Conservation (phyloP, 2,329 filamentous ascomycete genomes). For the Colletotrichum musicola region DNA sequence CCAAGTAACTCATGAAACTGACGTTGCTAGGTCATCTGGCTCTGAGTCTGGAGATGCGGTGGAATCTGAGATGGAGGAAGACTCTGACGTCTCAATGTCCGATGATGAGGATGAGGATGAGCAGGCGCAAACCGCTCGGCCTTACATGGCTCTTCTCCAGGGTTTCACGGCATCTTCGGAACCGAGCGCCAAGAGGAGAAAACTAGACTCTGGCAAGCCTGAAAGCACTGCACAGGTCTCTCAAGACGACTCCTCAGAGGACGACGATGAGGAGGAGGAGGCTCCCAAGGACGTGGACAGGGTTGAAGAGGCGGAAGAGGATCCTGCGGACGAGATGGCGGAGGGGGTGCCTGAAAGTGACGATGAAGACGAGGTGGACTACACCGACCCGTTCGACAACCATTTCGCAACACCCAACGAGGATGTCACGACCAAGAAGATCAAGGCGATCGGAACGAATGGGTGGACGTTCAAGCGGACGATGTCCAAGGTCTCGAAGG, state of each 20-base stretch:
- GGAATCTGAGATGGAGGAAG: constrained; percentile 52
- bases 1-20: neutral
- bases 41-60: constrained; percentile 46
- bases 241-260: constrained; percentile 38
- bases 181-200: constrained; percentile 68
- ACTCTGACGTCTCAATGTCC: constrained; percentile 52
- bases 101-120: constrained; percentile 60
- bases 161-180: constrained; percentile 63
- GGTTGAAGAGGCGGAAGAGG: constrained; percentile 39
- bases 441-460: constrained; percentile 63
- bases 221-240: constrained; percentile 41
- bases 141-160: constrained; percentile 71
- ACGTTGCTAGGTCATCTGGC: constrained; percentile 39
- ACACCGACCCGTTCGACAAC: constrained; percentile 79
- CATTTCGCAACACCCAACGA: constrained; percentile 82
- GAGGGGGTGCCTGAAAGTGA: constrained; percentile 42
- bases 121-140: constrained; percentile 52
- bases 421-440: constrained; percentile 65
- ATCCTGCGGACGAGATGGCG: constrained; percentile 41
- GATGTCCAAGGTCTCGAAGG: constrained; percentile 60
- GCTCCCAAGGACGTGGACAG: constrained; percentile 39
- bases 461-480: constrained; percentile 65
- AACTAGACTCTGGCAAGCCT: constrained; percentile 57
- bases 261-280: constrained; percentile 37
- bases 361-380: constrained; percentile 55